phyloP scores from a whole-genome alignment of 2,329 filamentous ascomycete species.

The Botrytis pseudocinerea region DNA sequence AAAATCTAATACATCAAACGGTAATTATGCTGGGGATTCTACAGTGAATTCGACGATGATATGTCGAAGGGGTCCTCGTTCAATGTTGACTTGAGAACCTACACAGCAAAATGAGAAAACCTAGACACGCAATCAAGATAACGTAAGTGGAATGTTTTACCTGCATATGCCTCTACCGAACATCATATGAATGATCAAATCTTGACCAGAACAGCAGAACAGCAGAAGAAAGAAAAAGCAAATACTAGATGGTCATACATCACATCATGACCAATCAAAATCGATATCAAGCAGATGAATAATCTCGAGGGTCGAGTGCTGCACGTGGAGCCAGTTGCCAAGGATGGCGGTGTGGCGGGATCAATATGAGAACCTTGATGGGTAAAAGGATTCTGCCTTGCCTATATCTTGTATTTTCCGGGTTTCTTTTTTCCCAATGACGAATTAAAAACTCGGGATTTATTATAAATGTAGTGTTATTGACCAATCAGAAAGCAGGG shows the following conservation, averaged over 20 bases:
- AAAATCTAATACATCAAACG: not conserved
- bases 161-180: not conserved
- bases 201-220: not conserved
- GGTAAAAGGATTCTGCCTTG: not conserved
- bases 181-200: not conserved
- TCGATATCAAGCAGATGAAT: not conserved
- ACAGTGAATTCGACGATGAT: not conserved
- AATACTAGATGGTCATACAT: not conserved
- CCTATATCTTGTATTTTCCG: too few relatives aligned
- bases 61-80: not conserved
- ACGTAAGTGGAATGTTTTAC: not conserved
- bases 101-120: too few relatives aligned
- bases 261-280: not conserved
- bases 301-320: not conserved
- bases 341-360: not conserved
- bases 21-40: not conserved
- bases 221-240: not conserved
- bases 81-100: too few relatives aligned
- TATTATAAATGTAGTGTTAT: not conserved
- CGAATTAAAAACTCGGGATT: not conserved
- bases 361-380: conserved; percentile 17
- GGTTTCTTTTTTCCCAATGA: not conserved
- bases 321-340: not conserved
- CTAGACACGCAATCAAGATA: not conserved
- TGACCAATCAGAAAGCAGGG: not conserved